Evolutionary conservation across 192 early-diverging fungal genomes (phyloP).

Genomic region (Podila verticillata): DNA sequence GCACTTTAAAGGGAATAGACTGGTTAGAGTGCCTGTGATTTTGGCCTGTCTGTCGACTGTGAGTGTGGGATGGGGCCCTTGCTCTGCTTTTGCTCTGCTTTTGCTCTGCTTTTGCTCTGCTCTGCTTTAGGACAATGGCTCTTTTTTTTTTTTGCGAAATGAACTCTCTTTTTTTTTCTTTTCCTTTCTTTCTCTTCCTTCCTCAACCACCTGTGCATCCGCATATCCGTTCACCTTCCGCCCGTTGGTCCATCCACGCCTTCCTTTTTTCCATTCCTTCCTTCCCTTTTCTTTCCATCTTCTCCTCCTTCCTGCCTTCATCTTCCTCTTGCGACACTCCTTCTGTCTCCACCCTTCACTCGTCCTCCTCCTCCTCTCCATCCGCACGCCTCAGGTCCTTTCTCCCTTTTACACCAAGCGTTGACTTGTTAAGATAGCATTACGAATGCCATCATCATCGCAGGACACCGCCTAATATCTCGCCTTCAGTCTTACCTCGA

Average conservation of each 20-base stretch:
- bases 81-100: neutral
- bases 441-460: neutral
- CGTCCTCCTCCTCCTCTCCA: neutral
- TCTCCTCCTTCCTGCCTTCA: neutral
- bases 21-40: neutral
- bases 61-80: neutral
- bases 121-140: neutral
- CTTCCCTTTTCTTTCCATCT: neutral
- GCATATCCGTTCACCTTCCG: neutral
- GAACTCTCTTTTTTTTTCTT: neutral
- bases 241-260: neutral
- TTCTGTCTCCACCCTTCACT: slow-evolving; percentile 3
- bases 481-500: neutral
- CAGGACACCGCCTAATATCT: neutral
- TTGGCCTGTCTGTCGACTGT: neutral
- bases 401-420: neutral
- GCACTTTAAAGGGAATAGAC: slow-evolving; percentile 22
- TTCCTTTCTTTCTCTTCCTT: neutral
- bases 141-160: neutral
- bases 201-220: neutral
- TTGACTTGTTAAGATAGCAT: neutral
- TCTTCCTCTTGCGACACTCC: neutral
- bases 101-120: neutral
- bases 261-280: neutral
- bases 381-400: neutral